A percentile compares a stretch with the other conserved stretches of the same genome.
Evolutionary conservation across 495 filamentous ascomycete genomes (phyloP).

Genomic region (Daldinia loculata): DNA sequence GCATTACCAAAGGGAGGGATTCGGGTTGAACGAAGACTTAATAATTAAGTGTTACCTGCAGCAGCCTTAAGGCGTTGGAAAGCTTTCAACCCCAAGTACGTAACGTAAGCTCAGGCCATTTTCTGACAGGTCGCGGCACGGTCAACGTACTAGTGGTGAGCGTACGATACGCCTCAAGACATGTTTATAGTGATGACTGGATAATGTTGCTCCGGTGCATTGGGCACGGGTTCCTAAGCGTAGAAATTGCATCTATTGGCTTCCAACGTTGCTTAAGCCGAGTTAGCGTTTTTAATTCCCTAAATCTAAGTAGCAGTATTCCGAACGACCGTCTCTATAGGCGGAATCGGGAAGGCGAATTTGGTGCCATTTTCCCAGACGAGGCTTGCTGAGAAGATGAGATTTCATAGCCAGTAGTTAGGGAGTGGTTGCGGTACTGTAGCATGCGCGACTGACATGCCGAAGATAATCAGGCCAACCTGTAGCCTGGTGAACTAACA

Average conservation of each 20-base stretch:
- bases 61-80: background rate
- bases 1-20: background rate
- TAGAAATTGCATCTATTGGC: background rate
- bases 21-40: background rate
- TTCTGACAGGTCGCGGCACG: background rate
- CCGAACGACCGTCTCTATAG: background rate
- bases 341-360: background rate
- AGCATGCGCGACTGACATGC: constrained; percentile 2
- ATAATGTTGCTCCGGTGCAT: background rate
- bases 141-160: background rate
- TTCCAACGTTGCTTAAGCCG: background rate
- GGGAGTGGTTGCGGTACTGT: background rate
- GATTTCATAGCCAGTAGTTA: background rate
- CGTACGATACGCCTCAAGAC: background rate
- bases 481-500: constrained; percentile 1
- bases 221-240: background rate
- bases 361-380: background rate
- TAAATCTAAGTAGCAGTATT: background rate
- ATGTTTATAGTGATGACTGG: background rate
- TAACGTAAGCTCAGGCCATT: background rate
- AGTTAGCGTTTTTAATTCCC: background rate
- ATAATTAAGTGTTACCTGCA: background rate
- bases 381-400: background rate
- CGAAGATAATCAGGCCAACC: constrained; percentile 10
- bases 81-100: background rate